Percentiles rank a stretch among this genome's conserved stretches.
Conservation (phyloP, 441 rosid genomes). For the Pelargonium australe region DNA sequence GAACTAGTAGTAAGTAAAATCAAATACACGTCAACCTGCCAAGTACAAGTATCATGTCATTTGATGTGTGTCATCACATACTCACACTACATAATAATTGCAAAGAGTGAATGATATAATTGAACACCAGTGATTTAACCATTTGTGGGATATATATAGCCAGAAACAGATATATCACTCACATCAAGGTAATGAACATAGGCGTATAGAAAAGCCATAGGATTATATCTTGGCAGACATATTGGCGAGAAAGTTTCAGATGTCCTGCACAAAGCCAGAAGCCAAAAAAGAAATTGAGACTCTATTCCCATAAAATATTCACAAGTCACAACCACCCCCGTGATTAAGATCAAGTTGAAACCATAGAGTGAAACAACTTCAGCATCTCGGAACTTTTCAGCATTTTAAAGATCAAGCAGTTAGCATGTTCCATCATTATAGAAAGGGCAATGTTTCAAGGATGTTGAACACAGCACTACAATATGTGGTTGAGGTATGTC, state of each 20-base stretch:
- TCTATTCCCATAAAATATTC: not conserved
- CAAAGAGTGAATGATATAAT: too few relatives aligned
- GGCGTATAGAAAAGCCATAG: conserved; percentile 87
- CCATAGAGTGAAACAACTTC: too few relatives aligned
- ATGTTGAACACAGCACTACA: not conserved
- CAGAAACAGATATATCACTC: conserved; percentile 32
- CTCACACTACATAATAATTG: conserved; percentile 4
- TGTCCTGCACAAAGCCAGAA: conserved; percentile 53
- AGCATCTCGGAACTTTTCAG: too few relatives aligned
- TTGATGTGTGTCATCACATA: conserved; percentile 5
- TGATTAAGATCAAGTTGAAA: too few relatives aligned
- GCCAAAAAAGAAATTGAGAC: conserved; percentile 17
- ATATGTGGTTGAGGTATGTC: too few relatives aligned
- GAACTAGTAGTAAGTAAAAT: conserved; percentile 92
- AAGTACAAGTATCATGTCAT: conserved; percentile 21
- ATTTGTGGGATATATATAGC: conserved; percentile 9
- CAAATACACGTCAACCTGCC: conserved; percentile 81
- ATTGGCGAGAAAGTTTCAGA: conserved; percentile 96
- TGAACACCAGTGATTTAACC: not conserved
- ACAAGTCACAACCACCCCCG: not conserved
- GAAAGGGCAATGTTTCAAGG: not conserved
- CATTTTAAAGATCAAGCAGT: too few relatives aligned
- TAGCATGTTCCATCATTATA: too few relatives aligned
- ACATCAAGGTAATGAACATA: conserved; percentile 93
- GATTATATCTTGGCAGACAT: conserved; percentile 94